Base-by-base conservation (phyloP, 345 rosid genomes). In the Laguncularia racemosa region DNA sequence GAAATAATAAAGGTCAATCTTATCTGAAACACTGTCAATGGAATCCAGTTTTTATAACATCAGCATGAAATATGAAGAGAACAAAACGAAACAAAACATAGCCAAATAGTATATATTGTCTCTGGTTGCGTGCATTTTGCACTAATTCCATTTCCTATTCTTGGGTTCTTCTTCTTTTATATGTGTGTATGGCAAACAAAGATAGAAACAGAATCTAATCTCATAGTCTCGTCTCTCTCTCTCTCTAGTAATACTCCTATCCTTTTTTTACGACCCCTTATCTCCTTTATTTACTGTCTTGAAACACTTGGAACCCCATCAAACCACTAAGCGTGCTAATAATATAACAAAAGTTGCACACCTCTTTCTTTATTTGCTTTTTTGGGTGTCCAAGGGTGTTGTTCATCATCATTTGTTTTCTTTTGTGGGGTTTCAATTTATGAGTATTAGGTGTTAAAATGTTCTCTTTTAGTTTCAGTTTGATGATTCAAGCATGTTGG, bases 241-340 rank as follows among this genome's bases (percentile, higher is more conserved):
- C 49, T 57, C 47, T 43, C 58, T n/a, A 44, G 60, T 55, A 68
- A 63, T 51, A 62, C 53, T 50, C 23, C 8, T 26, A 6, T 44
- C 67, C 65, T 57, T 40, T 33, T 2, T 6, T 9, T 4, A 33
- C 40, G 1, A 6, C 50, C 20, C 23, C 12, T 26, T 68, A 53
- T 12, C 63, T 53, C 48, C 64, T 19, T 17, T 53, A 58, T 33
- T 33, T 33, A 33, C 40, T 4, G 40, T 33, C 40, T 9, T 33
- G 7, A 33, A 33, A 33, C 40, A 33, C 40, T 33, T 9, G 46
- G 38, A 18, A 51, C 28, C 4, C 28, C 28, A 23, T 23, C 28
- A 75, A 60, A 70, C 73, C 75, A 62, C 71, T 59, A 58, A 74
- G 77, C 76, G 65, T 69, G 76, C 77, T 44, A 38, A 52, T 23